phyloP scores from a whole-genome alignment of 495 filamentous ascomycete genomes.

The Penicillium pulvis region DNA sequence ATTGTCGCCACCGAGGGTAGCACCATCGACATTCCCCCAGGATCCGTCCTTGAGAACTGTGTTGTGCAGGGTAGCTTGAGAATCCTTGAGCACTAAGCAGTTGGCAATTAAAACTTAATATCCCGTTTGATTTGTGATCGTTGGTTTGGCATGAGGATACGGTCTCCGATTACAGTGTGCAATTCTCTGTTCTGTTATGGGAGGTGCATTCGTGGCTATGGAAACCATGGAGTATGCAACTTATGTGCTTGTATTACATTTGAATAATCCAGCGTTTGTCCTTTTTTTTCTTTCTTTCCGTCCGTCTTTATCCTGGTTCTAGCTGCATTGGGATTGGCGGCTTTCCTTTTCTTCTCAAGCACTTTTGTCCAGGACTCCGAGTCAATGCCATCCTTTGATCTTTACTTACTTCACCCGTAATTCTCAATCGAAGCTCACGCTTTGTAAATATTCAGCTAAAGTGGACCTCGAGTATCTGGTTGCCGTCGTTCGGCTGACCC shows the following conservation, averaged over 20 bases:
- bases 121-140: not conserved
- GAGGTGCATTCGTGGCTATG: slow-evolving; percentile 37
- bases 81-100: slow-evolving; percentile 80
- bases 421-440: not conserved
- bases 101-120: not conserved
- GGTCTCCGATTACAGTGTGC: slow-evolving; percentile 1
- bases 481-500: no score
- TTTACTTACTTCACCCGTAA: not conserved
- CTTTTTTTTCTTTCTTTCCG: slow-evolving; percentile 15
- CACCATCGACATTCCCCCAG: slow-evolving; percentile 97
- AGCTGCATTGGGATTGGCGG: slow-evolving; percentile 18
- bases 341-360: slow-evolving; percentile 7
- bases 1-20: slow-evolving; percentile 97
- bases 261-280: slow-evolving; percentile 36
- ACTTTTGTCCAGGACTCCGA: slow-evolving; percentile 13
- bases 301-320: not conserved
- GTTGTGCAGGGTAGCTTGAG: slow-evolving; percentile 98
- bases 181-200: slow-evolving; percentile 20
- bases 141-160: not conserved
- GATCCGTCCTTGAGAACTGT: slow-evolving; percentile 96
- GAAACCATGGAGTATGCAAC: slow-evolving; percentile 36
- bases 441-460: no score
- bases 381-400: slow-evolving; percentile 13
- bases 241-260: slow-evolving; percentile 35
- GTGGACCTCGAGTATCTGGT: no score